Base-by-base conservation (phyloP, 2,329 filamentous ascomycete genomes). In the Fusarium nanum region DNA sequence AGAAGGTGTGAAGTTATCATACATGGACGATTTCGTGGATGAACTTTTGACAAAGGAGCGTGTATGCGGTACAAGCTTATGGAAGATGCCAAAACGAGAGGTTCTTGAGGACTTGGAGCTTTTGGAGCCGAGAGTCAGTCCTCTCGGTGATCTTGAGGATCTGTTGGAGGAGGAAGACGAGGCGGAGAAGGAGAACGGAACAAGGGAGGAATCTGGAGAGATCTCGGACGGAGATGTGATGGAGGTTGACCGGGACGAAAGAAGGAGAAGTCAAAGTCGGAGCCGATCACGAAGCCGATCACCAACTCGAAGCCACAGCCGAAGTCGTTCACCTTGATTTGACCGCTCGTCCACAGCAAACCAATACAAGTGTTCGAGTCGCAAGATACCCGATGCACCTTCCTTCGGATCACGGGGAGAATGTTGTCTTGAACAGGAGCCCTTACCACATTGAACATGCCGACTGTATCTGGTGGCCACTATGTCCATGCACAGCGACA, bases 1-100 rank as follows among this genome's bases (percentile, higher is more conserved):
- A 69, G 88, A 89, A 28, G 92, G 92, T 3, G 94, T 92, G 68
- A 85, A 83, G 14, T 79, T 99, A 73, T 96, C 93, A 5, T 92
- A 88, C 76, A 85, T 99, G 81, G 96, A 99, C 80, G 91, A 95
- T 74, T 98, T 99, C 78, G 89, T 98, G 58, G 96, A 99, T 79
- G 94, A 98, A 67, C 81, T 99, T 71, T 83, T 99, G 68, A 92
- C 88, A 0, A 97, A 97, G 81, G 93, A 97, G 60, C 87, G 96
- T 55, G 91, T 98, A 0, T 98, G 95, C 77, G 95, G 91, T 40
- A 98, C 96, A 5, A 97, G 91, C 76, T 78, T 99, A 73, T 97
- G 93, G 90, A 97, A 97, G 83, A 87, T 99, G 85, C 93, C 94
- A 6, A 89, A 89, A 64, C 86, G 96, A 73, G 89, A 92, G 70